Conservation (phyloP, 1,139 yeast species). For the Geotrichum candidum region DNA sequence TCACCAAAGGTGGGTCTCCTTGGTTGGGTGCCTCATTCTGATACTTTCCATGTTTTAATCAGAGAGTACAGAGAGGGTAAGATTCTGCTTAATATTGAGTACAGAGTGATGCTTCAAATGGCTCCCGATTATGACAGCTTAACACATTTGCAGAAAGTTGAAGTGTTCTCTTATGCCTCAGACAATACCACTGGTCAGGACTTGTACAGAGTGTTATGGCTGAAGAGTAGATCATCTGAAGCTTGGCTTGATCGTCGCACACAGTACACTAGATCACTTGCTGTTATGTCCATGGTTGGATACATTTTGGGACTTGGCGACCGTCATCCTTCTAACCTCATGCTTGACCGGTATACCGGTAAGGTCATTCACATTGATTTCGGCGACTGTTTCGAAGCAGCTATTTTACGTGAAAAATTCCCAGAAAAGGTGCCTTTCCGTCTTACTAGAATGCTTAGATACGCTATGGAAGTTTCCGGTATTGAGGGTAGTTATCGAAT, state of each 20-base stretch:
- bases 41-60: constrained; percentile 89
- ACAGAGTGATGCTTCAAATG: constrained; percentile 94
- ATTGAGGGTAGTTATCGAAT: constrained; percentile 96
- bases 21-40: constrained; percentile 97
- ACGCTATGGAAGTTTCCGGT: constrained; percentile 99
- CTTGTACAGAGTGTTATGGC: constrained; percentile 90
- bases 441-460: constrained; percentile 91
- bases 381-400: constrained; percentile 99
- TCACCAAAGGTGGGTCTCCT: constrained; percentile 95
- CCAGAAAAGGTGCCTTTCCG: constrained; percentile 98
- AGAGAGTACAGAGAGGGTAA: constrained; percentile 91
- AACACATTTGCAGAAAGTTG: constrained; percentile 86
- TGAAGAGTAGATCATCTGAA: constrained; percentile 91
- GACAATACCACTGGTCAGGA: constrained; percentile 97
- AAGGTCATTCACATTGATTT: constrained; percentile 95
- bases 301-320: constrained; percentile 95
- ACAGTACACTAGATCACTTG: constrained; percentile 89
- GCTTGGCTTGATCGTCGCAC: constrained; percentile 98
- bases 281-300: constrained; percentile 98
- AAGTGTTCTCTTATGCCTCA: constrained; percentile 90
- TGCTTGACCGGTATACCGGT: constrained; percentile 92
- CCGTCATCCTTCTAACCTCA: constrained; percentile 93
- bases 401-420: constrained; percentile 88
- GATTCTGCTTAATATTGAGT: constrained; percentile 85
- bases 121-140: constrained; percentile 94